phyloP scores from a whole-genome alignment of 192 early-diverging fungal species.

The Coemansia sp. region DNA sequence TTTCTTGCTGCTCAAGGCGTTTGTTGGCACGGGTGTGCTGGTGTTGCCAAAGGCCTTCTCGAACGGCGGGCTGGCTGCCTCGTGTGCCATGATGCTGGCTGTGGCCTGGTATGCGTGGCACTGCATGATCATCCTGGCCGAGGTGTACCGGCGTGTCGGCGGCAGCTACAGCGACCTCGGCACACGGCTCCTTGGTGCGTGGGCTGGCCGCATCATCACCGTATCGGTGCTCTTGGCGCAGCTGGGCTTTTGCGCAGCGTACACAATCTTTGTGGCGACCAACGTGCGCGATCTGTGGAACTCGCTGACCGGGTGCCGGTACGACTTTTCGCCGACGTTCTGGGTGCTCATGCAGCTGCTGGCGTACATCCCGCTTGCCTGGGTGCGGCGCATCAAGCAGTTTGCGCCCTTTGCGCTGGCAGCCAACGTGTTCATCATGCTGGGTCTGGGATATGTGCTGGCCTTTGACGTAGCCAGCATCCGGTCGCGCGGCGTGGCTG shows the following conservation, averaged over 20 bases:
- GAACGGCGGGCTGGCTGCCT: conserved; percentile 70
- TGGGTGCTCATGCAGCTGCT: conserved; percentile 75
- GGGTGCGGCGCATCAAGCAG: conserved; percentile 88
- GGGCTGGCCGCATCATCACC: conserved; percentile 57
- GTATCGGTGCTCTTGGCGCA: conserved; percentile 67
- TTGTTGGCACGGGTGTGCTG: conserved; percentile 77
- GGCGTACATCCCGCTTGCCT: conserved; percentile 76
- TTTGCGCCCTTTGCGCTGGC: conserved; percentile 83
- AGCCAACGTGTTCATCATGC: conserved; percentile 88
- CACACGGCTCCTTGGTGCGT: conserved; percentile 54
- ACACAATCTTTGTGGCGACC: conserved; percentile 84
- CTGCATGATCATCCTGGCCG: conserved; percentile 62
- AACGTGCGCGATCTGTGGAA: conserved; percentile 69
- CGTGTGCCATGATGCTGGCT: conserved; percentile 44
- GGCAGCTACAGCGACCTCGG: conserved; percentile 68
- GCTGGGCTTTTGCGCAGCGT: conserved; percentile 85
- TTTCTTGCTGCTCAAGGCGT: conserved; percentile 75
- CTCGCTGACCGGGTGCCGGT: conserved; percentile 62
- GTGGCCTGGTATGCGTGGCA: conserved; percentile 62
- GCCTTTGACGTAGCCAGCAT: conserved; percentile 61
- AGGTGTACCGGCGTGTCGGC: conserved; percentile 56
- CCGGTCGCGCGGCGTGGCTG: conserved; percentile 44
- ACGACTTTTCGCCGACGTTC: conserved; percentile 60
- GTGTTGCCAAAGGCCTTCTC: conserved; percentile 72
- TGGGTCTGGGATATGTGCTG: conserved; percentile 83